A percentile compares a stretch with the other conserved stretches of the same genome.
These are phyloP conservation scores for Alternaria burnsii DNA, from an alignment of 2,329 filamentous ascomycete genomes.

Conservation along the genomic window DNA sequence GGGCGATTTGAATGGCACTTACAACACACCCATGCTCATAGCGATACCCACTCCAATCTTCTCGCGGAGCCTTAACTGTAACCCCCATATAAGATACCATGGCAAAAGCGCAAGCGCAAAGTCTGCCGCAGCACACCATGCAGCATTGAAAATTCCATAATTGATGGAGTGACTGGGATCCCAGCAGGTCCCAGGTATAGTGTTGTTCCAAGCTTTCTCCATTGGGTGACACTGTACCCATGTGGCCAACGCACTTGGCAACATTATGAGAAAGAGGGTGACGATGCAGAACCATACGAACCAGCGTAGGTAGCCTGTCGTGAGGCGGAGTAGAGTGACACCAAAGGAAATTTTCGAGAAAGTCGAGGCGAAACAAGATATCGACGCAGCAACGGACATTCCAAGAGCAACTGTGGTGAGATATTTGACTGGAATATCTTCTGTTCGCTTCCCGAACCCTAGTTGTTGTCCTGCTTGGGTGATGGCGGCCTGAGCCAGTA, in stretches of 20 bases:
- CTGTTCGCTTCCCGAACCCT: conserved; percentile 35
- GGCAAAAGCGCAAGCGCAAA: conserved; percentile 39
- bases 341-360: conserved; percentile 42
- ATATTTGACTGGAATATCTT: conserved; percentile 27
- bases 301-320: conserved; percentile 17
- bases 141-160: conserved; percentile 43
- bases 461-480: conserved; percentile 32
- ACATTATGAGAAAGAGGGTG: conserved; percentile 37
- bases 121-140: conserved; percentile 33
- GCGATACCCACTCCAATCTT: conserved; percentile 42
- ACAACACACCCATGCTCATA: conserved; percentile 43
- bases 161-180: conserved; percentile 16
- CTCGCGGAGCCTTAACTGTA: conserved; percentile 33
- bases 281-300: conserved; percentile 38
- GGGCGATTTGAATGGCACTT: not conserved
- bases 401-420: conserved; percentile 23
- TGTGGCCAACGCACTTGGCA: conserved; percentile 31
- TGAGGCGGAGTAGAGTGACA: conserved; percentile 38
- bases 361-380: conserved; percentile 38
- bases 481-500: conserved; percentile 29
- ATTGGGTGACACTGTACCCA: conserved; percentile 33
- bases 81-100: conserved; percentile 37
- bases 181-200: conserved; percentile 33
- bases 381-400: conserved; percentile 28
- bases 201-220: conserved; percentile 28